phyloP scores from a whole-genome alignment of 306 rosid species.

The Vigna radiata region DNA sequence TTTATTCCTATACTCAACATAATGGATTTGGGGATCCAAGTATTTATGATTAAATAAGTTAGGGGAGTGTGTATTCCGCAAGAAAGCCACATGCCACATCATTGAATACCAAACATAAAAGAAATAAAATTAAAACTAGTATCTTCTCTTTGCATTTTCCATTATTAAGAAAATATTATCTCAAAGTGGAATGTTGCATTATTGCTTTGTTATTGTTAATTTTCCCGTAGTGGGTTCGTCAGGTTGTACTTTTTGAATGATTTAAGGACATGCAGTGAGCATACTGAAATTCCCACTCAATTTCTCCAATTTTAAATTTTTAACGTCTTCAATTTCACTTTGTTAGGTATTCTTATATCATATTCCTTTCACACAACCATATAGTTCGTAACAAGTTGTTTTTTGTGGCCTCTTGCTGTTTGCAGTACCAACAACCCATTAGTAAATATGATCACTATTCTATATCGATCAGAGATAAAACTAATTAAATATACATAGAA shows the following conservation, averaged over 20 bases:
- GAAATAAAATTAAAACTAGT: neutral
- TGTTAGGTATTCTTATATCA: conserved; percentile 6
- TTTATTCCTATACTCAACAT: neutral
- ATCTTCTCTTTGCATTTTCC: neutral
- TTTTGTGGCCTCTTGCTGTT: too few species aligned
- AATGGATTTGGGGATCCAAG: neutral
- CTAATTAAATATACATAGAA: too few species aligned
- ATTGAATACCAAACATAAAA: conserved; percentile 3
- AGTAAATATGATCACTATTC: too few species aligned
- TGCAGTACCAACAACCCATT: too few species aligned
- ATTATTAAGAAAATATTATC: neutral
- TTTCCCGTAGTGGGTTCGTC: conserved; percentile 18
- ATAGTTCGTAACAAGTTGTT: conserved; percentile 4
- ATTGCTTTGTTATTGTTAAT: conserved; percentile 19
- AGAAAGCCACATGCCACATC: conserved; percentile 41
- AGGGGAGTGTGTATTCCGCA: conserved; percentile 46
- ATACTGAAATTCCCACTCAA: neutral
- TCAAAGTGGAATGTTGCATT: conserved; percentile 21
- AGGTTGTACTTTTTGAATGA: conserved; percentile 34
- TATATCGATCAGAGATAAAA: too few species aligned
- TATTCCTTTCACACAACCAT: neutral
- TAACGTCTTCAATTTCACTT: neutral
- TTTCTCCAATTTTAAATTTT: conserved; percentile 9
- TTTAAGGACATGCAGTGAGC: neutral
- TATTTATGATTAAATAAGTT: conserved; percentile 10